These are phyloP conservation scores for Phlegmacium glaucopus DNA, from an alignment of 768 basidiomycete genomes.

Conservation along the genomic window DNA sequence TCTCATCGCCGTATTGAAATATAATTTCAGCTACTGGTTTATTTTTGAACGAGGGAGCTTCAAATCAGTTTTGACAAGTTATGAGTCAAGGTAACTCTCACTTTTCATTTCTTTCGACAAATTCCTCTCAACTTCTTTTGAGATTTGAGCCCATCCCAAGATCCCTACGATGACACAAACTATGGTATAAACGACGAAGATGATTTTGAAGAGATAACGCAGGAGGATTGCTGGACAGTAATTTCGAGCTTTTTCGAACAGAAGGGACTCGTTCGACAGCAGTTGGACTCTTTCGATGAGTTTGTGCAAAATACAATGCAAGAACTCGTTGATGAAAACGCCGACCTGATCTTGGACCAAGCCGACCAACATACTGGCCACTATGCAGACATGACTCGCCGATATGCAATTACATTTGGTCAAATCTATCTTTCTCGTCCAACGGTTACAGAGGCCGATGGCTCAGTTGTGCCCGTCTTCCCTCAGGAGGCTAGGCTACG, in stretches of 20 bases:
- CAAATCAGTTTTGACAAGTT: conserved; percentile 7
- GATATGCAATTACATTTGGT: conserved; percentile 96
- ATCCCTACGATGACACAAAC: conserved; percentile 57
- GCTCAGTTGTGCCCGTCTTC: conserved; percentile 88
- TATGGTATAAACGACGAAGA: conserved; percentile 60
- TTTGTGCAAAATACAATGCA: conserved; percentile 99
- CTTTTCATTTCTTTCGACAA: conserved; percentile 16
- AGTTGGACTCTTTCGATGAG: conserved; percentile 97
- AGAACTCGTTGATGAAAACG: conserved; percentile 95
- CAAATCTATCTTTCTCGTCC: conserved; percentile 97
- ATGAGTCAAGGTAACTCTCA: conserved; percentile 53
- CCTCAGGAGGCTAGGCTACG: conserved; percentile 95
- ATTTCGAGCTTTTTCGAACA: conserved; percentile 96
- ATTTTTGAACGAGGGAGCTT: conserved; percentile 1
- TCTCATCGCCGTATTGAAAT: too few species aligned
- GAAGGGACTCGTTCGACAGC: conserved; percentile 96
- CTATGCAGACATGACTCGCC: conserved; percentile 73
- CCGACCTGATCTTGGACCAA: conserved; percentile 95
- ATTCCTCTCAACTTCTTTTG: conserved; percentile 31
- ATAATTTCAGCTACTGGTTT: too few species aligned
- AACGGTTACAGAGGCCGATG: conserved; percentile 93
- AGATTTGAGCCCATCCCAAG: conserved; percentile 49
- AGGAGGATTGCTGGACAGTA: conserved; percentile 94
- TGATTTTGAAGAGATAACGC: conserved; percentile 76
- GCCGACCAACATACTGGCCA: conserved; percentile 94